Conservation (phyloP, 2,329 filamentous ascomycete genomes). For the Phyllachora maydis region DNA sequence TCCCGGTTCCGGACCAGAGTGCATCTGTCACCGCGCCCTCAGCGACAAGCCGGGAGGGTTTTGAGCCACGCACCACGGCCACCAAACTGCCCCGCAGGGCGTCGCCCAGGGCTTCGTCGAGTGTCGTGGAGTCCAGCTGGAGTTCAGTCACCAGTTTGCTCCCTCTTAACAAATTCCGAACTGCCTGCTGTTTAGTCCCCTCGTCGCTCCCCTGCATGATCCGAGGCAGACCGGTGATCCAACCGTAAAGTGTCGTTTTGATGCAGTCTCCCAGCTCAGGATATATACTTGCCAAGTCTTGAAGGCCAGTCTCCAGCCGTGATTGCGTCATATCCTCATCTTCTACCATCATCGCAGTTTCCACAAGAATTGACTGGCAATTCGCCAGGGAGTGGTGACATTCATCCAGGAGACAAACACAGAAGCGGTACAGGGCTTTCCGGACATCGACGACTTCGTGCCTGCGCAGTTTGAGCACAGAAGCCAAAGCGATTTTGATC, state of each 20-base stretch:
- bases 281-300: slow-evolving; percentile 36
- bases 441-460: slow-evolving; percentile 52
- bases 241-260: slow-evolving; percentile 54
- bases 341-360: slow-evolving; percentile 51
- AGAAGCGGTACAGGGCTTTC: slow-evolving; percentile 46
- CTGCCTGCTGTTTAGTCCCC: slow-evolving; percentile 45
- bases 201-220: slow-evolving; percentile 75
- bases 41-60: slow-evolving; percentile 10
- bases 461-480: slow-evolving; percentile 53
- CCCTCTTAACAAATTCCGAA: slow-evolving; percentile 59
- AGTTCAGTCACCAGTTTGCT: slow-evolving; percentile 44
- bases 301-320: slow-evolving; percentile 25
- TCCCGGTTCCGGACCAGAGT: slow-evolving; percentile 10
- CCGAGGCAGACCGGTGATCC: slow-evolving; percentile 62
- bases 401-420: slow-evolving; percentile 54
- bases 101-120: slow-evolving; percentile 45
- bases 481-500: slow-evolving; percentile 63
- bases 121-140: slow-evolving; percentile 39
- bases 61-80: slow-evolving; percentile 15
- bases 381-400: slow-evolving; percentile 55
- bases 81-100: slow-evolving; percentile 58
- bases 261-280: slow-evolving; percentile 30
- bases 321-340: slow-evolving; percentile 17
- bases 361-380: slow-evolving; percentile 51
- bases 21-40: slow-evolving; percentile 11